Evolutionary conservation across 768 basidiomycete species (phyloP), one percentile per base, ranked within the genome.

Genomic region (Hemileccinum impolitum): DNA sequence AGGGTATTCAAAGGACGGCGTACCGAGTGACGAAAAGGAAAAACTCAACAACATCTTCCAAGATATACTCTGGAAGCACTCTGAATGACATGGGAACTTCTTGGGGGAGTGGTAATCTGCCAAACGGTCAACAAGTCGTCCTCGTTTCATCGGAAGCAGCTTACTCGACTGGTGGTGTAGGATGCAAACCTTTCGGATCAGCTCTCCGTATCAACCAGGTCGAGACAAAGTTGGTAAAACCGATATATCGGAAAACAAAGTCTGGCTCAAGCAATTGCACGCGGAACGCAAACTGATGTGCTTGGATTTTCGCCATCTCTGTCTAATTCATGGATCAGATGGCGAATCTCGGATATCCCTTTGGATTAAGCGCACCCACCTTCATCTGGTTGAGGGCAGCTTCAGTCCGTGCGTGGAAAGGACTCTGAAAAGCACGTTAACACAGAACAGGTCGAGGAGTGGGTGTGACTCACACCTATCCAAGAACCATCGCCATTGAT

Each of bases 11-110:
- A 28, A 19, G 23, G 19, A 44, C 4, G 3, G 66, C 83, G 51
- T 58, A 94, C 90, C 87, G 82, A 10, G 90, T 81, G 14, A 87
- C 76, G 64, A 93, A 97, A 45, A 87, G 77, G 46, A 90, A 77
- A 62, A 90, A 94, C 50, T 95, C 93, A 1, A 93, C 86, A 6
- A 97, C 81, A 62, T 97, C 95, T 64, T 98, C 96, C 36, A 97
- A 68, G 13, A 96, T 79, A 63, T 94, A 95, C 66, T 99, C 96
- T 1, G 96, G 96, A 25, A 98, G 76, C 46, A 89, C 84, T 26
- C 85, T 77, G 76, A 97, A 97, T 0, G 79, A 73, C 69, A 85
- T 77, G 0, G 94, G 93, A 7, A 94, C 86, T 44, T 94, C 89
- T 47, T 81, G 73, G 0, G 93, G 89, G 15, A 99, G 72, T 0